phyloP scores from a whole-genome alignment of 495 filamentous ascomycete species.

The Neurospora tetrasperma region DNA sequence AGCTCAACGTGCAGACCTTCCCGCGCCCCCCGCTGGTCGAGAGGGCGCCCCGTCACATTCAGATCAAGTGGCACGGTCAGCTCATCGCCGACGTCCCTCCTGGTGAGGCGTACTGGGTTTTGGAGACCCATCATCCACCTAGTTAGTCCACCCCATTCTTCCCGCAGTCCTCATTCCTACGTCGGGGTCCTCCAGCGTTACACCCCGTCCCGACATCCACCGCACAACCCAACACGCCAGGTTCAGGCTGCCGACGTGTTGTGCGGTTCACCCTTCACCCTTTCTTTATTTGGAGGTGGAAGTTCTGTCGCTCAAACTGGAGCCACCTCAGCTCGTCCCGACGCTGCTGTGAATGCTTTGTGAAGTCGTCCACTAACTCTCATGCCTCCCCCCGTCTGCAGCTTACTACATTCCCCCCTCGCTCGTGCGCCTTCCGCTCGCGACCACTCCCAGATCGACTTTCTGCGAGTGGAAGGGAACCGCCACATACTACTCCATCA shows the following conservation, averaged over 20 bases:
- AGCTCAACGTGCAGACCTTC: conserved; percentile 45
- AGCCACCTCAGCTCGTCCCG: not conserved
- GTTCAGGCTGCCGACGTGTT: not conserved
- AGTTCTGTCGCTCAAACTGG: not conserved
- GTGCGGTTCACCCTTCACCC: not conserved
- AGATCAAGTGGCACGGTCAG: conserved; percentile 41
- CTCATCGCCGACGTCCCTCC: conserved; percentile 43
- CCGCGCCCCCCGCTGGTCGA: conserved; percentile 50
- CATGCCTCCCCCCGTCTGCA: conserved; percentile 8
- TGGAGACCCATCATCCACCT: conserved; percentile 49
- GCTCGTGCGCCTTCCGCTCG: conserved; percentile 32
- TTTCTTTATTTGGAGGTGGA: not conserved
- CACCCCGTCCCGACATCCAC: conserved; percentile 1
- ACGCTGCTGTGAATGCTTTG: not conserved
- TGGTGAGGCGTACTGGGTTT: conserved; percentile 45
- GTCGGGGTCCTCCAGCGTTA: not conserved
- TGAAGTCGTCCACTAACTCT: not conserved
- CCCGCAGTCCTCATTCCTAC: not conserved
- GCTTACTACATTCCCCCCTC: conserved; percentile 47
- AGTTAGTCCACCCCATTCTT: conserved; percentile 22
- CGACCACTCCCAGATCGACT: conserved; percentile 31
- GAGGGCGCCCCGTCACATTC: conserved; percentile 36
- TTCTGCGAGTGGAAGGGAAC: conserved; percentile 49
- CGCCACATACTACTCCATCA: conserved; percentile 41
- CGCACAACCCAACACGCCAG: not conserved